Evolutionary conservation across 148 eudicot genomes (phyloP).

Genomic region (Chenopodium formosanum): DNA sequence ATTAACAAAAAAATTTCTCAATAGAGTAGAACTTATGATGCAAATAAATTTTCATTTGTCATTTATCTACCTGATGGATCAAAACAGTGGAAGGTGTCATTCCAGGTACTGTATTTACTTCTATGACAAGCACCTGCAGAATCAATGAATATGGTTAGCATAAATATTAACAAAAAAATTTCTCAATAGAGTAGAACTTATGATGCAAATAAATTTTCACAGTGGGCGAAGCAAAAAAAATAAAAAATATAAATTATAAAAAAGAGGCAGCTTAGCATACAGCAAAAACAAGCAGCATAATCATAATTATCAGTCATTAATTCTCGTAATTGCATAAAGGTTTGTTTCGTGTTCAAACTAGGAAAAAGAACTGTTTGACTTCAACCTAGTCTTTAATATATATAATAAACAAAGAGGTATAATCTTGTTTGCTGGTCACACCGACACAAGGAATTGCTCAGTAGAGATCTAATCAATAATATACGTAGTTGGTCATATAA

Average conservation of each 20-base stretch:
- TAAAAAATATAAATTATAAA: no score
- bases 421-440: background rate
- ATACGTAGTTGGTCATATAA: background rate
- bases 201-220: background rate
- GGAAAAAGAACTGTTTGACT: no score
- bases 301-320: no score
- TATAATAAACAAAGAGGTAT: background rate
- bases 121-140: slow-evolving; percentile 77
- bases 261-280: no score
- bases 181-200: background rate
- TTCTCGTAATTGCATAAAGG: no score
- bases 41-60: background rate
- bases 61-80: slow-evolving; percentile 74
- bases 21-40: no score
- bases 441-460: background rate
- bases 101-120: slow-evolving; percentile 93
- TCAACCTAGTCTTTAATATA: no score
- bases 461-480: background rate
- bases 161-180: background rate
- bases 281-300: no score
- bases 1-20: no score
- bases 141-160: background rate
- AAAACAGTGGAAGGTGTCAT: slow-evolving; percentile 96
- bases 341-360: no score
- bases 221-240: no score